These are phyloP conservation scores for Plantago ovata DNA, from an alignment of 257 asterid genomes.

Conservation along the genomic window DNA sequence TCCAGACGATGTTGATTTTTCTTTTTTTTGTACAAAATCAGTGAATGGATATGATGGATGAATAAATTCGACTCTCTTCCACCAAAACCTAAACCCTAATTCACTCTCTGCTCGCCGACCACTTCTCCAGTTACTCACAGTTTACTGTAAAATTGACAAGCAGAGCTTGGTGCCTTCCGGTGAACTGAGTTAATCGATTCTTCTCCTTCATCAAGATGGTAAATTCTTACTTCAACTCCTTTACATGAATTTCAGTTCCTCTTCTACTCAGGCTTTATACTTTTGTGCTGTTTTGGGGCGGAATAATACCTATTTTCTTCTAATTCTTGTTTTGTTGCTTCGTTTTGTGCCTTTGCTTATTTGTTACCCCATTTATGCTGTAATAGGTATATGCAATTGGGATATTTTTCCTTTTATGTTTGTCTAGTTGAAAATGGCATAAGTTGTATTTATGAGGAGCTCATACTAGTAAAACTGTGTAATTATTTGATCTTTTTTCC, in stretches of 20 bases:
- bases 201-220: not conserved
- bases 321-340: too few relatives aligned
- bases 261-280: not conserved
- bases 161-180: not conserved
- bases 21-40: too few relatives aligned
- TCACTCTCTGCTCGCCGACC: not conserved
- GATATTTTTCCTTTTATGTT: too few relatives aligned
- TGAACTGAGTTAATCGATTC: not conserved
- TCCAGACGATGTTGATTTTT: too few relatives aligned
- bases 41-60: not conserved
- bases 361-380: too few relatives aligned
- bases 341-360: too few relatives aligned
- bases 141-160: too few relatives aligned
- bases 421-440: too few relatives aligned
- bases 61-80: not conserved
- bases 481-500: not conserved
- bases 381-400: too few relatives aligned
- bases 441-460: not conserved
- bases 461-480: not conserved
- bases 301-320: not conserved
- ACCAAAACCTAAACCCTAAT: conserved; percentile 4
- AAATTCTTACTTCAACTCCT: not conserved
- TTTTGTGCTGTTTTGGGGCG: not conserved
- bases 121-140: too few relatives aligned
- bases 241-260: not conserved